A percentile compares a stretch with the other conserved stretches of the same genome.
These are phyloP conservation scores for Zoysia pacifica DNA, from an alignment of 176 grass and related monocot species.

Conservation along the genomic window DNA sequence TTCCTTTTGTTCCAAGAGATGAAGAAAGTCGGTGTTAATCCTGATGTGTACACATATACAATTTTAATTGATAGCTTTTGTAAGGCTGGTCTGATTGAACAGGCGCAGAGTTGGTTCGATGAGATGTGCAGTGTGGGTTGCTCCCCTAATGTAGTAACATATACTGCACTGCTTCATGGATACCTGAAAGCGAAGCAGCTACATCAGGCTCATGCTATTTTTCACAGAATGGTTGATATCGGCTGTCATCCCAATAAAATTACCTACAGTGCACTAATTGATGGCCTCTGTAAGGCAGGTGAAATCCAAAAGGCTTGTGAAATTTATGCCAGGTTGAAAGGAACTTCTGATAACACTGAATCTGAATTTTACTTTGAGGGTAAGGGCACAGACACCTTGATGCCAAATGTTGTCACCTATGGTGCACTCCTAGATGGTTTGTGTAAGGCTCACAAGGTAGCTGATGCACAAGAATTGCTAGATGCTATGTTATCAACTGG, in stretches of 20 bases:
- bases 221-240: slow-evolving; percentile 69
- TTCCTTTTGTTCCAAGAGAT: slow-evolving; percentile 95
- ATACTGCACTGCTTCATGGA: slow-evolving; percentile 93
- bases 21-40: slow-evolving; percentile 65
- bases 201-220: slow-evolving; percentile 67
- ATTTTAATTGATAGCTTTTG: slow-evolving; percentile 97
- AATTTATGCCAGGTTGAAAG: slow-evolving; percentile 71
- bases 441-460: slow-evolving; percentile 91
- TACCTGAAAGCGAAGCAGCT: slow-evolving; percentile 83
- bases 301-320: slow-evolving; percentile 71
- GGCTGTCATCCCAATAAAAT: slow-evolving; percentile 77
- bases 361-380: slow-evolving; percentile 63
- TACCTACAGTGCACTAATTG: slow-evolving; percentile 88
- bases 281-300: slow-evolving; percentile 89
- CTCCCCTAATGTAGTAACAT: slow-evolving; percentile 83
- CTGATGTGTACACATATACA: slow-evolving; percentile 95
- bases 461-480: slow-evolving; percentile 70
- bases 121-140: slow-evolving; percentile 78
- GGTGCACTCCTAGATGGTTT: slow-evolving; percentile 94
- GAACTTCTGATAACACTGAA: slow-evolving; percentile 54
- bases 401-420: slow-evolving; percentile 92
- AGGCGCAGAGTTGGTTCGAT: slow-evolving; percentile 69
- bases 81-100: slow-evolving; percentile 84
- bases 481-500: slow-evolving; percentile 68
- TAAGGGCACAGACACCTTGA: slow-evolving; percentile 24